Conservation (phyloP, 306 rosid species). For the Rubus idaeus region DNA sequence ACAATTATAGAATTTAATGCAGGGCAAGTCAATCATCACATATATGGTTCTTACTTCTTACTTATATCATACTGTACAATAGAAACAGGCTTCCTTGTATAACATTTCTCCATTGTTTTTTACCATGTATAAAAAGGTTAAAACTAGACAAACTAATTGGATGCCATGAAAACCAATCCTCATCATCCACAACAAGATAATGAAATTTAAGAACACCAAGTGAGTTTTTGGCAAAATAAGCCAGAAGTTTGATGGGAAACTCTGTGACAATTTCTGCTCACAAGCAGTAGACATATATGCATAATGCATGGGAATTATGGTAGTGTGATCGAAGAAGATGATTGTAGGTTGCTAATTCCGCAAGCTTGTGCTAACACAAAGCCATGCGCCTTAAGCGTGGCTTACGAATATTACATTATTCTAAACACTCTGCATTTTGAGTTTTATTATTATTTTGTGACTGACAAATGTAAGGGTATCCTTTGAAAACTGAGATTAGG, state of each 20-base stretch:
- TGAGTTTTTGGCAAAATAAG: too few relatives aligned
- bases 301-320: conserved; percentile 3
- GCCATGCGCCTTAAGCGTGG: conserved; percentile 44
- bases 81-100: not conserved
- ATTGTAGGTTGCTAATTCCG: conserved; percentile 37
- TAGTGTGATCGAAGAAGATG: conserved; percentile 27
- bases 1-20: conserved; percentile 1
- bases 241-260: not conserved
- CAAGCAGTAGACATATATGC: not conserved
- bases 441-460: not conserved
- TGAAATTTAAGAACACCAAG: not conserved
- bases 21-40: not conserved
- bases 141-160: not conserved
- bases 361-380: conserved; percentile 32
- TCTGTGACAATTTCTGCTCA: conserved; percentile 20
- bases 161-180: not conserved
- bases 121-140: not conserved
- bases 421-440: not conserved
- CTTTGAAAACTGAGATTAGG: conserved; percentile 36
- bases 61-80: not conserved
- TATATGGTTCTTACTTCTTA: not conserved
- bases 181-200: not conserved
- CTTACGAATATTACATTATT: not conserved
- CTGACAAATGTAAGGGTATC: conserved; percentile 28
- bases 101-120: not conserved